Evolutionary conservation across 2,329 filamentous ascomycete genomes (phyloP).

Genomic region (Bipolaris victoriae): DNA sequence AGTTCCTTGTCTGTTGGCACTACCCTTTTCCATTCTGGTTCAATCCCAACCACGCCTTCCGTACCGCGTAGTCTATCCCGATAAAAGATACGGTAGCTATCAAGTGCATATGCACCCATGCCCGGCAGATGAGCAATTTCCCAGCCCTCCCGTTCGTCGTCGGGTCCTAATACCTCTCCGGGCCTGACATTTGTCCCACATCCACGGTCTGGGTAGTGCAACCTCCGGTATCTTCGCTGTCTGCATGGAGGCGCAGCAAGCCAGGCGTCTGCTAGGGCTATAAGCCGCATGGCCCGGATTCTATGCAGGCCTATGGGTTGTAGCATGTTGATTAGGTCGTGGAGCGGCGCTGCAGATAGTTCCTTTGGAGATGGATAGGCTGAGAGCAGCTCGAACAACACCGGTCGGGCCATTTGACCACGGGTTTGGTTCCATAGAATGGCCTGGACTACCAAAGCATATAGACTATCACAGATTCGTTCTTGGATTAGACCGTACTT

Average conservation of each 20-base stretch:
- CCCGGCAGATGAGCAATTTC: conserved; percentile 84
- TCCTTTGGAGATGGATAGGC: conserved; percentile 70
- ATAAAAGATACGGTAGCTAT: conserved; percentile 94
- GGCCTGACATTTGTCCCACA: conserved; percentile 51
- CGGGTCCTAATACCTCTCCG: conserved; percentile 48
- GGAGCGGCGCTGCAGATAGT: conserved; percentile 56
- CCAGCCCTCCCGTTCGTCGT: conserved; percentile 62
- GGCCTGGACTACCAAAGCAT: conserved; percentile 79
- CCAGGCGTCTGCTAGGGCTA: conserved; percentile 74
- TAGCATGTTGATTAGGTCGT: conserved; percentile 29
- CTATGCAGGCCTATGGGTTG: conserved; percentile 39
- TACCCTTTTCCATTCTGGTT: conserved; percentile 91
- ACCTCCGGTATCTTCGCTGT: conserved; percentile 62
- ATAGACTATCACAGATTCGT: conserved; percentile 73
- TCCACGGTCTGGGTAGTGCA: conserved; percentile 49
- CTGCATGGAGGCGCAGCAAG: conserved; percentile 65
- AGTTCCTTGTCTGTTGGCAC: conserved; percentile 85
- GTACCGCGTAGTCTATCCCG: conserved; percentile 75
- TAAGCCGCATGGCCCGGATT: conserved; percentile 67
- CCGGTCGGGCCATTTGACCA: conserved; percentile 75
- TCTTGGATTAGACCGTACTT: conserved; percentile 85
- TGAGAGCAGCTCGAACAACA: conserved; percentile 71
- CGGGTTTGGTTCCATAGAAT: conserved; percentile 85
- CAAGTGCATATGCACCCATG: conserved; percentile 77
- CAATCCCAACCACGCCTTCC: conserved; percentile 62